These are phyloP conservation scores for Penicillium macrosclerotiorum DNA, from an alignment of 495 filamentous ascomycete species.

Conservation along the genomic window DNA sequence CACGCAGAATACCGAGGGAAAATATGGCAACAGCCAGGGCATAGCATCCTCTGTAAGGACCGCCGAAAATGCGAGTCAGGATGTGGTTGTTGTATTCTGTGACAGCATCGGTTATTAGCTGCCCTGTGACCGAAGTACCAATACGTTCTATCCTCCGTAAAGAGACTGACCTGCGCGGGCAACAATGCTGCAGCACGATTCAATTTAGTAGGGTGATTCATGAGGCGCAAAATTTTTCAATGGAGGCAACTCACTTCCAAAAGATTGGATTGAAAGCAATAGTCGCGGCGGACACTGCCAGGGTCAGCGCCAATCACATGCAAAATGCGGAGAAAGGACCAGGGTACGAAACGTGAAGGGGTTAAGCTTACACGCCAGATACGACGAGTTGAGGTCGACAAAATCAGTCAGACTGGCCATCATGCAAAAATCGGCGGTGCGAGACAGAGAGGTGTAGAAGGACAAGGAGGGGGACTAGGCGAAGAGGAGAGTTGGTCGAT, in stretches of 20 bases:
- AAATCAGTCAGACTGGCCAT: constrained; percentile 43
- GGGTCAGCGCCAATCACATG: constrained; percentile 37
- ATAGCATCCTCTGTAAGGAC: constrained; percentile 82
- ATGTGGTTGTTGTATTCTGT: constrained; percentile 87
- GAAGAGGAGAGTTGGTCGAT: constrained; percentile 4
- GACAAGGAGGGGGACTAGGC: constrained; percentile 12
- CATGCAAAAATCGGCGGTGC: constrained; percentile 3
- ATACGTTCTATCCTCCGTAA: background rate
- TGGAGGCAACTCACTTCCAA: constrained; percentile 49
- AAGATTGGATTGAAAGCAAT: constrained; percentile 57
- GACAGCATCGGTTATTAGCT: constrained; percentile 15
- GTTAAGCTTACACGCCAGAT: constrained; percentile 41
- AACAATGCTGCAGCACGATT: constrained; percentile 47
- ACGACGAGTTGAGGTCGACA: constrained; percentile 45
- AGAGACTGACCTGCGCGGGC: constrained; percentile 44
- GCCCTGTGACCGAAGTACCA: constrained; percentile 3
- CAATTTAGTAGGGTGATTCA: no score
- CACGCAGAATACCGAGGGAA: constrained; percentile 82
- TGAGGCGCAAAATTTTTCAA: constrained; percentile 3
- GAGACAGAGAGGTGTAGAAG: constrained; percentile 4
- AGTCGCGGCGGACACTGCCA: constrained; percentile 44
- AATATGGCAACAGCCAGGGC: constrained; percentile 86
- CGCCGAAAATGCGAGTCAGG: constrained; percentile 85
- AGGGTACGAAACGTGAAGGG: constrained; percentile 1
- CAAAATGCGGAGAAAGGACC: constrained; percentile 20